These are phyloP conservation scores for Phytophthora cactorum DNA, from an alignment of 352 stramenopile genomes.

Conservation along the genomic window DNA sequence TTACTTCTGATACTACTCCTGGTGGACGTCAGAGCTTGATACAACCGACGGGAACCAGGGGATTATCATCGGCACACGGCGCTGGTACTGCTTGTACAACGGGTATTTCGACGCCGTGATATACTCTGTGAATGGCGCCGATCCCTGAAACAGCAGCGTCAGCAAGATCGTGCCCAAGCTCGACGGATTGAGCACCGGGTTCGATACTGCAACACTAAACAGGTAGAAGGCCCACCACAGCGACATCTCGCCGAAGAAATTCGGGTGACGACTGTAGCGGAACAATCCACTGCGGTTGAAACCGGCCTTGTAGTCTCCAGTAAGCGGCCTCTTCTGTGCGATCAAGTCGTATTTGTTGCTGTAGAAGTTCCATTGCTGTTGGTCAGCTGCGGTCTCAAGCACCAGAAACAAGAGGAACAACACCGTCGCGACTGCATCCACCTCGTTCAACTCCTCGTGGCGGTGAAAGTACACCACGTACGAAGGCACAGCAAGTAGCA, in stretches of 20 bases:
- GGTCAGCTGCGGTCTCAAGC: slow-evolving; percentile 90
- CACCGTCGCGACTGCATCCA: slow-evolving; percentile 64
- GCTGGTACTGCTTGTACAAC: slow-evolving; percentile 89
- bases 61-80: slow-evolving; percentile 64
- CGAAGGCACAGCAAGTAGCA: slow-evolving; percentile 77
- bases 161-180: slow-evolving; percentile 81
- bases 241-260: slow-evolving; percentile 92
- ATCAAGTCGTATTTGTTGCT: slow-evolving; percentile 80
- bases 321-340: slow-evolving; percentile 61
- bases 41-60: slow-evolving; percentile 33
- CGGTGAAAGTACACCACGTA: slow-evolving; percentile 70
- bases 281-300: slow-evolving; percentile 92
- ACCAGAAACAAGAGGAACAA: slow-evolving; percentile 77
- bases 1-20: slow-evolving; percentile 9
- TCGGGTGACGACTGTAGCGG: slow-evolving; percentile 92
- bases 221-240: slow-evolving; percentile 93
- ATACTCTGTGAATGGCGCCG: slow-evolving; percentile 89
- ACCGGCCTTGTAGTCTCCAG: slow-evolving; percentile 68
- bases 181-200: slow-evolving; percentile 73
- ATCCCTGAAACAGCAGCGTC: slow-evolving; percentile 91
- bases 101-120: slow-evolving; percentile 92
- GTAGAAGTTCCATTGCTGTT: slow-evolving; percentile 94
- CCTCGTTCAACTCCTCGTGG: slow-evolving; percentile 50
- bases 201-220: slow-evolving; percentile 79
- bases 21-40: neutral